These are phyloP conservation scores for Polyplosphaeria fusca DNA, from an alignment of 495 filamentous ascomycete species.

Conservation along the genomic window DNA sequence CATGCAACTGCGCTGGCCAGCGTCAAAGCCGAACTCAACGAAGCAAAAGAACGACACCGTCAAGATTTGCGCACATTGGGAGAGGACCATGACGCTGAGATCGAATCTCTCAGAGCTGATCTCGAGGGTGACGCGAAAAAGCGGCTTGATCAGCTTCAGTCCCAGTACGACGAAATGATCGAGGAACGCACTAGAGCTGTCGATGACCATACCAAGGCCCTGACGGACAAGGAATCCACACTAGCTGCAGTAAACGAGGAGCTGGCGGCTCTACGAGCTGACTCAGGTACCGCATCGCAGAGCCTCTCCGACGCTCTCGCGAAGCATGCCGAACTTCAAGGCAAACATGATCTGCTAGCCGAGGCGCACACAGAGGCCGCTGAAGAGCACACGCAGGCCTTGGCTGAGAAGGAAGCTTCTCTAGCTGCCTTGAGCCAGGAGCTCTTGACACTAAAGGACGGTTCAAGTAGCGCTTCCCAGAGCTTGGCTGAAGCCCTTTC, in stretches of 20 bases:
- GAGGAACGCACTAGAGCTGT: conserved; percentile 12
- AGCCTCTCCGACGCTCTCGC: conserved; percentile 5
- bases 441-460: conserved; percentile 8
- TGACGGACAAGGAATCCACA: conserved; percentile 10
- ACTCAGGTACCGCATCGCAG: conserved; percentile 2
- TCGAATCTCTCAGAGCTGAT: conserved; percentile 30
- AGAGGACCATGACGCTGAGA: conserved; percentile 28
- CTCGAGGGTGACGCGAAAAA: conserved; percentile 34
- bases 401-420: conserved; percentile 5
- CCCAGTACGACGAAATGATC: conserved; percentile 19
- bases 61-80: conserved; percentile 24
- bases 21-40: conserved; percentile 15
- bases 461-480: conserved; percentile 1
- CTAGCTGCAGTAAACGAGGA: conserved; percentile 4
- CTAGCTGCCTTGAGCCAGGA: conserved; percentile 8
- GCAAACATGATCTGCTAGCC: conserved; percentile 1
- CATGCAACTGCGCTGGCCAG: conserved; percentile 14
- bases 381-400: background rate
- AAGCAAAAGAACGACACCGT: conserved; percentile 8
- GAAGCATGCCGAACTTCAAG: conserved; percentile 13
- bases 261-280: conserved; percentile 3
- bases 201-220: conserved; percentile 5
- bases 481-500: conserved; percentile 6
- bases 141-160: conserved; percentile 20
- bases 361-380: conserved; percentile 6